Base-by-base conservation (phyloP, 805 yeast species). In the Jamesozyma rosinii region DNA sequence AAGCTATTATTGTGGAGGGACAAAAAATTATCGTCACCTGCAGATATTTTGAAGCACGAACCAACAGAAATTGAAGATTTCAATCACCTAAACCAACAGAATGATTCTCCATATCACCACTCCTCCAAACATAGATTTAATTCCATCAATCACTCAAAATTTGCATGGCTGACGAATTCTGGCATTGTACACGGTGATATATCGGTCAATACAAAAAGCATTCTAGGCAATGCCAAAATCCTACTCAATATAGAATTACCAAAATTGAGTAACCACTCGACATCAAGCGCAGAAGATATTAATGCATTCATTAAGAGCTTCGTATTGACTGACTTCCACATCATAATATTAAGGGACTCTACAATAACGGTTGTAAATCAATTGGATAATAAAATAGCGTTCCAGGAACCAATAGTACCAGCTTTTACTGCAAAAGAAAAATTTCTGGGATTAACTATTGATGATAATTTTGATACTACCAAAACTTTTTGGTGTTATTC, bases 401-500 rank as follows among this genome's bases (percentile, higher is more conserved):
- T 61, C 40, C 65, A 68, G 32, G 70, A 70, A 33, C 56, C 66
- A 1, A 57, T 76, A 3, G 22, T 26, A 14, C n/a, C 42, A 9
- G 30, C 36, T 4, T 69, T 63, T 35, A 55, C 54, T 20, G 58
- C 58, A 4, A 57, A 56, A 36, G 75, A 70, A 37, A 52, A 58
- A 22, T 55, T 73, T 37, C 44, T 69, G 5, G 81, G 81, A 0
- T 55, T 77, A 4, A 54, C 71, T 2, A 67, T 70, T 1, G 94
- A 83, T 52, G 61, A 63, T 41, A 46, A 60, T 3, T 62, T 63
- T 36, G 56, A 68, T 1, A 84, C 20, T 4, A 49, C 49, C 4
- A 52, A 55, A 9, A 63, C 97, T 0, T 83, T 68, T 52, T 92
- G 98, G 98, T 61, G 83, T 3, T 85, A 68, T 52, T 76, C 92